phyloP scores from a whole-genome alignment of 2,329 filamentous ascomycete genomes.

The Cytospora paraplurivora region DNA sequence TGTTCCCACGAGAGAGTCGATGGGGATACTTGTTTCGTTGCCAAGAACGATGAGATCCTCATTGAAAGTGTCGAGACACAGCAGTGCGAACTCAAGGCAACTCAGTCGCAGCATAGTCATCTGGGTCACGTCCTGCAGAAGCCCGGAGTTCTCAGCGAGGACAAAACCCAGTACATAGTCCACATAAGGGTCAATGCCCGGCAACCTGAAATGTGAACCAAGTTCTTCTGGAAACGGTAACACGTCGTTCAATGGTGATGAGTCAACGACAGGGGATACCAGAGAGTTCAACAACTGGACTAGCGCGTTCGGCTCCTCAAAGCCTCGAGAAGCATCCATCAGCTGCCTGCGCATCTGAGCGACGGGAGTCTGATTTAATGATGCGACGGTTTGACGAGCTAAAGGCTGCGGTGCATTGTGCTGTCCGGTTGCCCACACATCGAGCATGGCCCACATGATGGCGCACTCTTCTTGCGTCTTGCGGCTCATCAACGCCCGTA shows the following conservation, averaged over 20 bases:
- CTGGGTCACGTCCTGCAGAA: conserved; percentile 68
- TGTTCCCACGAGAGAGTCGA: conserved; percentile 74
- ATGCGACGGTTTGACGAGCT: conserved; percentile 22
- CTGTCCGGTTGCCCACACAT: conserved; percentile 72
- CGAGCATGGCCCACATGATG: conserved; percentile 77
- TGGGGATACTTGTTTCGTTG: conserved; percentile 72
- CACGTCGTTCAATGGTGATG: conserved; percentile 67
- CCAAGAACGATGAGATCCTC: conserved; percentile 87
- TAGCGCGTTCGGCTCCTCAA: conserved; percentile 85
- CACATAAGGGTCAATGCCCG: conserved; percentile 89
- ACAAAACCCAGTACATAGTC: conserved; percentile 86
- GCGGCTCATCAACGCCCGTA: conserved; percentile 73
- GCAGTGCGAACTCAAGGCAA: conserved; percentile 81
- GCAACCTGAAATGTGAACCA: conserved; percentile 71
- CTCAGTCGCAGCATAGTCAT: conserved; percentile 73
- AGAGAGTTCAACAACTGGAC: conserved; percentile 75
- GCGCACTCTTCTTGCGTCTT: conserved; percentile 70
- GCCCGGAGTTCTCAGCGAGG: conserved; percentile 67
- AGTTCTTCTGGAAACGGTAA: conserved; percentile 87
- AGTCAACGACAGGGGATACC: conserved; percentile 64
- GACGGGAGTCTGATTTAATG: conserved; percentile 36
- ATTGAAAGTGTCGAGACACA: conserved; percentile 85
- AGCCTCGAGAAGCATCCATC: conserved; percentile 72
- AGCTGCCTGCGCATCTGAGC: conserved; percentile 65
- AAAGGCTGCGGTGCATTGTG: conserved; percentile 44